Evolutionary conservation across 371 early-diverging fungal species (phyloP), one percentile per base, ranked within the genome.

Genomic region (Rhizopus arrhizus): DNA sequence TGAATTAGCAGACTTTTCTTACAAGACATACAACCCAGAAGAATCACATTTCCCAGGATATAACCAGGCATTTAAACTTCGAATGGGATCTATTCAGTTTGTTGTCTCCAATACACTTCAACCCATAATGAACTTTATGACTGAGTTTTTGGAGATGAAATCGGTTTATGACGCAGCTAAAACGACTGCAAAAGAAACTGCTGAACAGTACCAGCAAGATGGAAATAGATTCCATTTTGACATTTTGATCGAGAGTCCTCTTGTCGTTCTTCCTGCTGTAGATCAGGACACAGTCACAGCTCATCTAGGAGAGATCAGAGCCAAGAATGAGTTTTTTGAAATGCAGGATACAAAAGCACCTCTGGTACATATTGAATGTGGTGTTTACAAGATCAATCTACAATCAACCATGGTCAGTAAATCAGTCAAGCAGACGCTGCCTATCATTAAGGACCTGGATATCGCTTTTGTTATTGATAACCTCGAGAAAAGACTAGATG

Each of bases 71-170:
- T 69, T 92, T 4, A 64, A 60, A n/a, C 68, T 95, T 6, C 76
- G 77, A 5, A 87, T 91, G 51, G 88, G 89, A 0, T 85, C 93
- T 0, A 78, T 90, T 28, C 80, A 77, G 12, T 32, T 92, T 11
- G 80, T 85, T 58, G 63, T 87, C 10, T 80, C 85, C 36, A 78
- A 85, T 6, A 75, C 87, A 5, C 65, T 87, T 3, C 72, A 73
- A 47, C 75, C 72, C 8, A 72, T 82, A 6, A 66, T 87, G 38
- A 68, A 63, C 32, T 95, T 86, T 65, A 77, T 91, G 22, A 80
- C 78, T 46, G 83, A 91, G 56, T 93, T 98, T 73, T 83, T 91
- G 2, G 82, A 85, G 41, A 95, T 97, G 95, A 92, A 95, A 53
- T 80, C 84, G 11, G 74, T 95, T 2, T 89, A 93, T 61, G 97